Conservation (phyloP, 805 yeast species). For the Gaillardinia entomophila region DNA sequence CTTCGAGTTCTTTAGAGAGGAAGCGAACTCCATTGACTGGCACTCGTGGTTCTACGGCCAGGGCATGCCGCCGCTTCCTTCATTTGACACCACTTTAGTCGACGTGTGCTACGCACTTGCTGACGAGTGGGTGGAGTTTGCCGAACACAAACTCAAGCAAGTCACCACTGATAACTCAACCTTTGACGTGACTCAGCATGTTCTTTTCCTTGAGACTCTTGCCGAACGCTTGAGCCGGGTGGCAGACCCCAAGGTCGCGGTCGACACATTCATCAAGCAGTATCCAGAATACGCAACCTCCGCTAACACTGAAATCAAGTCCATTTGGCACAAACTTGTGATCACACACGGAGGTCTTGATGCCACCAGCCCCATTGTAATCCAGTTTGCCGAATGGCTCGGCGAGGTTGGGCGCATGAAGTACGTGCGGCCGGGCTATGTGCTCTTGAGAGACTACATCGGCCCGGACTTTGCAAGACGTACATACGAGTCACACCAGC, state of each 20-base stretch:
- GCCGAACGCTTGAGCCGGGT: conserved; percentile 8
- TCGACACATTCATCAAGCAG: conserved; percentile 9
- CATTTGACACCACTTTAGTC: conserved; percentile 23
- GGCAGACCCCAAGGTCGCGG: conserved; percentile 4
- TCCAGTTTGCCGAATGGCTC: conserved; percentile 21
- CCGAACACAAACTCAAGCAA: conserved; percentile 3
- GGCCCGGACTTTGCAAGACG: conserved; percentile 22
- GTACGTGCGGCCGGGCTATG: conserved; percentile 29
- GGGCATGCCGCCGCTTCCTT: conserved; percentile 23
- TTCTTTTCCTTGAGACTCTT: conserved; percentile 19
- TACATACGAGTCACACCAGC: conserved; percentile 15
- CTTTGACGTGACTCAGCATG: conserved; percentile 20
- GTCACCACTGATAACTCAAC: conserved; percentile 8
- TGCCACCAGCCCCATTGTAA: conserved; percentile 10
- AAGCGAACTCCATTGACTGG: conserved; percentile 21
- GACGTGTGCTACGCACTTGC: conserved; percentile 18
- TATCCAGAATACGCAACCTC: conserved; percentile 15
- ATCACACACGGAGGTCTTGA: conserved; percentile 14
- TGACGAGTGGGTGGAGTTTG: conserved; percentile 14
- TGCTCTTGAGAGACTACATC: conserved; percentile 13
- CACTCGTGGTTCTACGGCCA: conserved; percentile 21
- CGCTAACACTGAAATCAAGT: conserved; percentile 19
- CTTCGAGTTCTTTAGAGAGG: conserved; percentile 16
- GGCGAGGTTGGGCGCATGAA: conserved; percentile 34
- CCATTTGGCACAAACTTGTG: conserved; percentile 17